Evolutionary conservation across 768 basidiomycete species (phyloP).

Genomic region (Mycena rebaudengoi): DNA sequence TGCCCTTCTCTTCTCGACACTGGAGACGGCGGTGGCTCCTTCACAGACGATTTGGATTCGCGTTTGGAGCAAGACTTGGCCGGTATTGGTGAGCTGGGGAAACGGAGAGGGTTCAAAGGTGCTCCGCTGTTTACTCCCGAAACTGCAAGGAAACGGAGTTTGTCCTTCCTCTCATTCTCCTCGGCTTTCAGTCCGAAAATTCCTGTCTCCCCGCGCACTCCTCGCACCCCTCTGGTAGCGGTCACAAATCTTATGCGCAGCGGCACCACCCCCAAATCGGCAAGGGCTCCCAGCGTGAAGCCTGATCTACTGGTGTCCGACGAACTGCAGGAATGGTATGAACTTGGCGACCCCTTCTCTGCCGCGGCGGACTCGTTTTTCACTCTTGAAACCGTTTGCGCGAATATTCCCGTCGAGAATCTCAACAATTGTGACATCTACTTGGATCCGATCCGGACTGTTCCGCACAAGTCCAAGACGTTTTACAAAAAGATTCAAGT

Average conservation of each 20-base stretch:
- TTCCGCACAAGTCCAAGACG: neutral
- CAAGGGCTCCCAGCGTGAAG: conserved; percentile 4
- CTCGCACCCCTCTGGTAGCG: conserved; percentile 31
- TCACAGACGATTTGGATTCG: neutral
- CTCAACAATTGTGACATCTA: conserved; percentile 1
- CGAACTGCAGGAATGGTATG: conserved; percentile 19
- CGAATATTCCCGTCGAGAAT: conserved; percentile 10
- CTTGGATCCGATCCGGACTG: too few relatives aligned
- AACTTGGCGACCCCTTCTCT: conserved; percentile 17
- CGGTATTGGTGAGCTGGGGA: conserved; percentile 35
- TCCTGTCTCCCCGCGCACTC: conserved; percentile 26
- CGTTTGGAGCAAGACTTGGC: too few relatives aligned
- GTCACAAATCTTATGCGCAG: conserved; percentile 35
- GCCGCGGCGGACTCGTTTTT: conserved; percentile 12
- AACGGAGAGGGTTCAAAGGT: conserved; percentile 43
- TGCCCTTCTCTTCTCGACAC: conserved; percentile 8
- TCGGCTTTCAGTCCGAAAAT: conserved; percentile 30
- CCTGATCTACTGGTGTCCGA: conserved; percentile 14
- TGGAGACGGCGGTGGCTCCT: neutral
- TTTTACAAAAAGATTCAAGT: conserved; percentile 18
- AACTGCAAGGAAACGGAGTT: conserved; percentile 19
- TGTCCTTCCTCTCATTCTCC: conserved; percentile 30
- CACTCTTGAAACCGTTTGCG: conserved; percentile 11
- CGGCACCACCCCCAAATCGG: conserved; percentile 26
- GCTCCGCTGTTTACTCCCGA: conserved; percentile 32